Conservation (phyloP, 2,329 filamentous ascomycete species). For the Exserohilum turcica region DNA sequence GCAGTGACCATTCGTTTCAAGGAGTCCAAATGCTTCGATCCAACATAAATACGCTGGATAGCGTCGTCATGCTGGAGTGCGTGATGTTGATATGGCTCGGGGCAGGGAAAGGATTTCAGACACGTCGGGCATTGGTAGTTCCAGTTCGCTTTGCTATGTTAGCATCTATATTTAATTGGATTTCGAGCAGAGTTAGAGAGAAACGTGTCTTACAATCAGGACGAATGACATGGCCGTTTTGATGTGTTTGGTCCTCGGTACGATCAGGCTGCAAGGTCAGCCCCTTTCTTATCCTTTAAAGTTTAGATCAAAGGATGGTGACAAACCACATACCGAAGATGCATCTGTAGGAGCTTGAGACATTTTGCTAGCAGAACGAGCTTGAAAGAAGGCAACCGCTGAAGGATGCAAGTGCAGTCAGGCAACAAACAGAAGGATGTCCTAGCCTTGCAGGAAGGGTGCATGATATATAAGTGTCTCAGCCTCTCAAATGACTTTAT, state of each 20-base stretch:
- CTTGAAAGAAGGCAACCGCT: constrained; percentile 4
- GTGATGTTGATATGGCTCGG: neutral
- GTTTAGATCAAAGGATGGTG: neutral
- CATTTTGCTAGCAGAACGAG: neutral
- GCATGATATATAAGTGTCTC: constrained; percentile 3
- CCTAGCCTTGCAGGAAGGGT: constrained; percentile 1
- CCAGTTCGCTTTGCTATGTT: neutral
- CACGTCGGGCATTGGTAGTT: neutral
- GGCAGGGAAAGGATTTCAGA: neutral
- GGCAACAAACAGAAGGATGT: neutral
- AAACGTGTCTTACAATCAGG: neutral
- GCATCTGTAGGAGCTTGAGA: neutral
- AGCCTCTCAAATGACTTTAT: neutral
- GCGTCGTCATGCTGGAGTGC: neutral
- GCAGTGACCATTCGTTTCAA: neutral
- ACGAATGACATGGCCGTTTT: neutral
- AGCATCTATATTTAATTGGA: neutral
- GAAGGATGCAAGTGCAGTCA: constrained; percentile 2
- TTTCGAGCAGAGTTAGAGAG: neutral
- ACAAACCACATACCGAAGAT: neutral
- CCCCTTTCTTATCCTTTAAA: neutral
- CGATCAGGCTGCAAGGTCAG: constrained; percentile 3
- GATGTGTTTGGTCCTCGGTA: neutral
- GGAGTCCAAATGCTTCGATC: neutral
- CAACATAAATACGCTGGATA: neutral